These are phyloP conservation scores for Verticillium dahliae DNA, from an alignment of 2,329 filamentous ascomycete genomes.

Conservation along the genomic window DNA sequence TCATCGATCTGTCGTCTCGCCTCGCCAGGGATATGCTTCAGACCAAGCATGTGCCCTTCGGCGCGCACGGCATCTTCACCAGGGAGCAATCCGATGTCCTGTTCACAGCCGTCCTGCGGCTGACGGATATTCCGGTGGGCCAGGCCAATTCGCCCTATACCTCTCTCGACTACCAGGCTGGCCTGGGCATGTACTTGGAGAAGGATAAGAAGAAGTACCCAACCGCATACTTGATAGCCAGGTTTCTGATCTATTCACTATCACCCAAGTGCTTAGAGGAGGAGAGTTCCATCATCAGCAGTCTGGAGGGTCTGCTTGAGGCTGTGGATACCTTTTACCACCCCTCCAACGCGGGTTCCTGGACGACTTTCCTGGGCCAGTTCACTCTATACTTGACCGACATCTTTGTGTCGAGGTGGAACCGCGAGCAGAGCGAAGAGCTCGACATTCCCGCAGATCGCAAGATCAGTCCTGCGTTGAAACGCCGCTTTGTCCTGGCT, in stretches of 20 bases:
- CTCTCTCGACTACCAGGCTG: conserved; percentile 73
- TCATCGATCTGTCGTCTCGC: conserved; percentile 84
- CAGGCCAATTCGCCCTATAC: conserved; percentile 93
- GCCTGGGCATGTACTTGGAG: conserved; percentile 79
- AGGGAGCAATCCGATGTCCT: conserved; percentile 86
- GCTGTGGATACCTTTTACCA: conserved; percentile 98
- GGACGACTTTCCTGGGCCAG: conserved; percentile 87
- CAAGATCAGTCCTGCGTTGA: conserved; percentile 72
- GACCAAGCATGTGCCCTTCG: conserved; percentile 70
- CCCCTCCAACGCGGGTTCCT: conserved; percentile 87
- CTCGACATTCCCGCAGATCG: conserved; percentile 78
- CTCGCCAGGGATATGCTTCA: conserved; percentile 77
- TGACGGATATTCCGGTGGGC: conserved; percentile 93
- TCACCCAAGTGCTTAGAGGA: conserved; percentile 75
- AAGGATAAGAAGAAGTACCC: conserved; percentile 93
- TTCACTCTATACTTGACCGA: conserved; percentile 89
- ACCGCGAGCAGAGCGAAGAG: conserved; percentile 87
- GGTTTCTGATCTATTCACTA: conserved; percentile 88
- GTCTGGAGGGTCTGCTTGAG: conserved; percentile 85
- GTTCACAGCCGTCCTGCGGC: conserved; percentile 81
- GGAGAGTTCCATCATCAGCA: conserved; percentile 74
- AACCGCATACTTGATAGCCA: conserved; percentile 81
- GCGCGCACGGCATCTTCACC: conserved; percentile 84
- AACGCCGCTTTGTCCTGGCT: conserved; percentile 81
- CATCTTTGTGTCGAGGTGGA: conserved; percentile 97